Conservation (phyloP, 75 land plant species). For the Picea glauca region DNA sequence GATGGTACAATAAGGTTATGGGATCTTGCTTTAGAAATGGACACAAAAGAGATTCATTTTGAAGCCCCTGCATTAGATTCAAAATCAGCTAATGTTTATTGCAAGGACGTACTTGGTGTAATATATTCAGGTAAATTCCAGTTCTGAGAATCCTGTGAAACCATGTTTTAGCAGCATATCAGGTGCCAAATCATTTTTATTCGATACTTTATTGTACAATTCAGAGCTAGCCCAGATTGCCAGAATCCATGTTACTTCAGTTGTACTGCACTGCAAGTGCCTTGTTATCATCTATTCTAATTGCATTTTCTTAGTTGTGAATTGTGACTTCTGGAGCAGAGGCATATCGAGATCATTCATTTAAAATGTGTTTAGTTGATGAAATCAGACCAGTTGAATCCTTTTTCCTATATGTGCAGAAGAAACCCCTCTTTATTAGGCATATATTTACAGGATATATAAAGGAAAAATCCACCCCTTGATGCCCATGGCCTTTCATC, state of each 20-base stretch:
- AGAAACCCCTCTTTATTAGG: too few relatives aligned
- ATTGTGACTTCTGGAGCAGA: too few relatives aligned
- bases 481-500: too few relatives aligned
- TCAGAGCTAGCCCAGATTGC: background rate
- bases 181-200: slow-evolving; percentile 13
- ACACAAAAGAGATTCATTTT: slow-evolving; percentile 2
- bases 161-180: background rate
- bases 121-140: slow-evolving; percentile 29
- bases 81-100: slow-evolving; percentile 26
- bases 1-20: slow-evolving; percentile 75
- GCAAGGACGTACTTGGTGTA: slow-evolving; percentile 38
- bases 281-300: background rate
- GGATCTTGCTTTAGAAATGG: slow-evolving; percentile 35
- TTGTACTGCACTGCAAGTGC: too few relatives aligned
- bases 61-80: slow-evolving; percentile 12
- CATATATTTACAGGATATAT: too few relatives aligned
- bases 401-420: too few relatives aligned
- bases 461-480: too few relatives aligned
- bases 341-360: background rate
- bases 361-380: background rate
- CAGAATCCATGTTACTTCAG: too few relatives aligned
- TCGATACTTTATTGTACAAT: background rate
- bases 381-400: background rate
- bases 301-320: background rate
- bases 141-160: background rate